These are phyloP conservation scores for Scedosporium dehoogii DNA, from an alignment of 2,329 filamentous ascomycete genomes.

Conservation along the genomic window DNA sequence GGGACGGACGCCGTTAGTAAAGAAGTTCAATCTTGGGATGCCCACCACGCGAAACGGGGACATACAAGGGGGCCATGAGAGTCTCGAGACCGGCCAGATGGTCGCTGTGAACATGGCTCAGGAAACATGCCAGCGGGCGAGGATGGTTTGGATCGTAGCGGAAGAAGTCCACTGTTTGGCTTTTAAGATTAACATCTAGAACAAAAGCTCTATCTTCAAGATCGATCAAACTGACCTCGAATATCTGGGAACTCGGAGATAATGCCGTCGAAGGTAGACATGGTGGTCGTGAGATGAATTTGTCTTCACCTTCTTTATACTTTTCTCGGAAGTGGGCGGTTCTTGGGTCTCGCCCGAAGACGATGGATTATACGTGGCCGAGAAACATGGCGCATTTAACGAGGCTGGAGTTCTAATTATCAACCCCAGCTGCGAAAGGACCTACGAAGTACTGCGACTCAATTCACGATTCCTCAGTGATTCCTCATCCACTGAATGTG, in stretches of 20 bases:
- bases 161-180: slow-evolving; percentile 66
- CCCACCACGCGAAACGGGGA: background rate
- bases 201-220: background rate
- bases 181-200: slow-evolving; percentile 6
- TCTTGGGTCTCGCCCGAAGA: too few species aligned
- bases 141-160: slow-evolving; percentile 38
- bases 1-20: background rate
- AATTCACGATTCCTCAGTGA: too few species aligned
- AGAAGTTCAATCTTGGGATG: background rate
- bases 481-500: too few species aligned
- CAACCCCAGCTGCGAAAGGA: too few species aligned
- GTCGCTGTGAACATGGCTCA: slow-evolving; percentile 89
- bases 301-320: too few species aligned
- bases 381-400: too few species aligned
- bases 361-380: too few species aligned
- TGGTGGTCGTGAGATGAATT: slow-evolving; percentile 20
- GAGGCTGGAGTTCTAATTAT: too few species aligned
- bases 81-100: slow-evolving; percentile 74
- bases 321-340: too few species aligned
- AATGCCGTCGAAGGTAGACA: slow-evolving; percentile 71
- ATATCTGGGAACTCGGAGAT: slow-evolving; percentile 73
- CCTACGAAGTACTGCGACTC: too few species aligned
- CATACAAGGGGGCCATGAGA: slow-evolving; percentile 63
- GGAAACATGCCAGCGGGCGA: slow-evolving; percentile 71
- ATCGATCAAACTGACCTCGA: slow-evolving; percentile 35